Base-by-base conservation (phyloP, 192 early-diverging fungal genomes). In the Backusella liffmaniae region DNA sequence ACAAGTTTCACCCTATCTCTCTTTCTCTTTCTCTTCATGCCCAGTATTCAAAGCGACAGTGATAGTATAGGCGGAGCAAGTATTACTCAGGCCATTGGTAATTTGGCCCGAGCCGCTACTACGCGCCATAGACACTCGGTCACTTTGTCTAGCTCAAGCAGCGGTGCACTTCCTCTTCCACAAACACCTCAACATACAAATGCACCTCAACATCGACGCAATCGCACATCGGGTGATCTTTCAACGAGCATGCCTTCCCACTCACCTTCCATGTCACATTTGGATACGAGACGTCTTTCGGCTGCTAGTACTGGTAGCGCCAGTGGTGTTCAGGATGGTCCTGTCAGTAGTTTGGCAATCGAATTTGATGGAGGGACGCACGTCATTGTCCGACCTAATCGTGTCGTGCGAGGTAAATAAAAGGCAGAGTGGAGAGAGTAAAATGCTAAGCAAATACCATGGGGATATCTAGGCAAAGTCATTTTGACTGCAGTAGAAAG, bases 331-430 rank as follows among this genome's bases (percentile, higher is more conserved):
- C 5, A 10, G 29, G 73, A 79, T 30, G 34, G 26, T 9, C 69
- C 41, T 9, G 62, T 44, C 21, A 67, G 62, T 18, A 71, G 21
- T n/a, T 26, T 82, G 18, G n/a, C 21, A 6, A 73, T 82, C 1
- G 82, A 83, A 41, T 83, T 83, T 44, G 82, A 83, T 26, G 82
- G 82, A 12, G 82, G 82, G 12, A 65, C 75, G 35, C 82, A 83
- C 67, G 73, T 83, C 56, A 83, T 83, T 73, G 66, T 83, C 29
- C 72, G 82, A 16, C 82, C 82, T 0, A 77, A 80, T 70, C 72
- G 82, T 34, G 75, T 77, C 21, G 75, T 83, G 16, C 65, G 82
- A 77, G 82, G 82, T 83, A 66, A 51, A 41, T n/a, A 13, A 29
- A 21, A 62, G 8, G 35, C 18, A 21, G 23, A 67, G 18, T 49